Base-by-base conservation (phyloP, 2,329 filamentous ascomycete species). In the Colletotrichum liriopes region DNA sequence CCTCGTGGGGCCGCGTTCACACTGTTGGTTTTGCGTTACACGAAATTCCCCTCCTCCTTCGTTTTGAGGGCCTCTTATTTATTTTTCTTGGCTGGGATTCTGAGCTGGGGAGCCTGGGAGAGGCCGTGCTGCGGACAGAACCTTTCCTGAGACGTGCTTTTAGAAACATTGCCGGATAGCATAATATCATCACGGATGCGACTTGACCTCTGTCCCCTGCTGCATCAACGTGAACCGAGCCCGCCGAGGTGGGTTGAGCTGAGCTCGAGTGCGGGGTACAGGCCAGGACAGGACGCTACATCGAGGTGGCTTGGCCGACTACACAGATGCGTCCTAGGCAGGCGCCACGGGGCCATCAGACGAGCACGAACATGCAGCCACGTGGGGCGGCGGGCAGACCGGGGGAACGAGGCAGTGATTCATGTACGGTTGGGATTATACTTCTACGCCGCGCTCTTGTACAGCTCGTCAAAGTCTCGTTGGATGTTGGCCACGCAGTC, bases 401-500 rank as follows among this genome's bases (percentile, higher is more conserved):
- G 23, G 23, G 23, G 23, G 23, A 26, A 26, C 2, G 23, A 16
- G 39, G 26, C 20, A n/a, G 26, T 26, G 18, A 32, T n/a, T 37
- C 7, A 20, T 39, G 4, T 56, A 35, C 18, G 14, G n/a, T 56
- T 11, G 2, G 23, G 3, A 7, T 20, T 23, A 18, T 5, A 63
- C 65, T 63, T 56, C 62, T 64, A 67, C 29, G 58, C 69, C 70
- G 82, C 66, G 39, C 75, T 79, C 39, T 78, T 79, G 74, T 81
- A 89, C 49, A 89, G 74, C 76, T 84, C 81, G 14, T 86, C 84
- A 78, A 90, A 91, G 71, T 82, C 81, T 54, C 89, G 86, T 61
- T 81, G 80, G 0, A 89, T 86, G 67, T 89, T 86, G 76, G 84
- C 81, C 61, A 89, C 84, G 77, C 90, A 91, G 80, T 93, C 90